phyloP scores from a whole-genome alignment of 768 basidiomycete species.

The Trametes punicea region DNA sequence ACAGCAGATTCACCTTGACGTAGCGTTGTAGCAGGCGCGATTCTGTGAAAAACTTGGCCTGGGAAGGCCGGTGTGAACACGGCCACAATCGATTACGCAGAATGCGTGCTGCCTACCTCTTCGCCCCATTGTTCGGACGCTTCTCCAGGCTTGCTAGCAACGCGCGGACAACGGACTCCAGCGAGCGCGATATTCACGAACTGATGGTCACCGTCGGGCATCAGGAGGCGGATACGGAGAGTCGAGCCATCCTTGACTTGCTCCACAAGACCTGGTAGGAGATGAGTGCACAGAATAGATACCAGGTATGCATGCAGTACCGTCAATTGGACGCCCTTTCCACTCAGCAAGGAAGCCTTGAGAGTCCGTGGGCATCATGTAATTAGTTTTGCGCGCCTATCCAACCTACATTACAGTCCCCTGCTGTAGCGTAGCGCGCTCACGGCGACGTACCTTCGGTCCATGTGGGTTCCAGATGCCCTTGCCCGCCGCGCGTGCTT shows the following conservation, averaged over 20 bases:
- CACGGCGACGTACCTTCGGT: conserved; percentile 47
- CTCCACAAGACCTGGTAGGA: conserved; percentile 76
- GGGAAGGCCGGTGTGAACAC: background rate
- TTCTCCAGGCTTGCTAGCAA: conserved; percentile 70
- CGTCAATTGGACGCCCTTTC: conserved; percentile 90
- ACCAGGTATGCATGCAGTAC: conserved; percentile 37
- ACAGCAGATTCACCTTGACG: conserved; percentile 75
- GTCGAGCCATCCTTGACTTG: conserved; percentile 92
- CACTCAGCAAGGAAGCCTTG: conserved; percentile 86
- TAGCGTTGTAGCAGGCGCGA: conserved; percentile 76
- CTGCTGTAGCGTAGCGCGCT: background rate
- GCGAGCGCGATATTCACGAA: conserved; percentile 82
- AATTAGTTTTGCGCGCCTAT: conserved; percentile 70
- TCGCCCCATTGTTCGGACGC: conserved; percentile 81
- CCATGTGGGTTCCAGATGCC: conserved; percentile 88
- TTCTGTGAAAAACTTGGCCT: conserved; percentile 96
- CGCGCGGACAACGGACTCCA: conserved; percentile 74
- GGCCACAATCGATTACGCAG: background rate
- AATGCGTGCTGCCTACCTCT: conserved; percentile 54
- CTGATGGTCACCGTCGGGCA: conserved; percentile 90
- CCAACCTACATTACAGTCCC: background rate
- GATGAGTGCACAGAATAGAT: conserved; percentile 1
- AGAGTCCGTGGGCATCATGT: conserved; percentile 88
- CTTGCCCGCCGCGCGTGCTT: conserved; percentile 69
- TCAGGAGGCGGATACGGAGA: conserved; percentile 79